Evolutionary conservation across 257 asterid species (phyloP), one percentile per base, ranked within the genome.

Genomic region (Linaria vulgaris): DNA sequence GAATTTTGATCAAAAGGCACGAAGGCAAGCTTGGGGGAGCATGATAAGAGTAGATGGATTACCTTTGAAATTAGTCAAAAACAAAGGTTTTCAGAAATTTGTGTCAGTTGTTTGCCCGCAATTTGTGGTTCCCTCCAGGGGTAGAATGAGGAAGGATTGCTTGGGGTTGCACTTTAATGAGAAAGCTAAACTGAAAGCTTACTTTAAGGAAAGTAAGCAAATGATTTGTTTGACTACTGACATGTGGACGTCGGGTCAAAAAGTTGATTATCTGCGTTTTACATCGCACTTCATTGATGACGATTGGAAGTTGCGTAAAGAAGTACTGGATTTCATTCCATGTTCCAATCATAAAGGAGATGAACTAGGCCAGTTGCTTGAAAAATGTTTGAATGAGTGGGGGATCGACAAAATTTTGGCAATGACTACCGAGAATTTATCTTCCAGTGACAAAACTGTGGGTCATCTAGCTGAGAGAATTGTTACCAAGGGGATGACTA

Each of bases 281-380:
- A 43, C 24, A 7, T 16, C 12, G 4, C 68, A 72, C 22, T 65
- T 12, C 1, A 45, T 72, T 9, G 68, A 65, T 9, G 31, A 30
- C 3, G 43, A 27, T 17, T 65, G 47, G 15, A 66, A 64, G 8
- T 50, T 58, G 19, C 41, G 43, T 11, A 72, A 41, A 37, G 21
- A 17, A 6, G 43, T 66, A 2, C 20, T 59, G 0, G 30, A 45
- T n/a, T 58, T 71, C 19, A 27, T 49, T 48, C 56, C 56, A 11
- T 64, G 62, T 20, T 1, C 47, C 25, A 48, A n/a, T 58, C 64
- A 72, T 17, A 59, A 41, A 41, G 56, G 66, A 27, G 53, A 61
- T 1, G 43, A 23, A 6, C 12, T 47, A 34, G 56, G 55, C 17
- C 15, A 16, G 9, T 20, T 1, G 19, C 8, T 63, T 16, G 54